These are phyloP conservation scores for Papiliotrema fonsecae DNA, from an alignment of 1,284 basidiomycete species.

Conservation along the genomic window DNA sequence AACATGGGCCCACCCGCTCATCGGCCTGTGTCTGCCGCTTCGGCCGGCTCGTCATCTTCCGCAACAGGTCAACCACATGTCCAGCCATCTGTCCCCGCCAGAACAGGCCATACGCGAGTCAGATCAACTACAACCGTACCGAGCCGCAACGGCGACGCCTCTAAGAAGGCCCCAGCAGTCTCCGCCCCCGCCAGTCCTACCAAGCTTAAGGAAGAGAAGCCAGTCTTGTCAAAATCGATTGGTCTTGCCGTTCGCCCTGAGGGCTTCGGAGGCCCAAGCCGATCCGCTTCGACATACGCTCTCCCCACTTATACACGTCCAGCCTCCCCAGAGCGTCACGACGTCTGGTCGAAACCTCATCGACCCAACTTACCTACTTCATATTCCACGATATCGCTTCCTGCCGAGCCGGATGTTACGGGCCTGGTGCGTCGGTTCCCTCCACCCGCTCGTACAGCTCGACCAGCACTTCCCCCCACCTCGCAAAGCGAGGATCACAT, in stretches of 20 bases:
- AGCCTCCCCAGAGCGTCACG: constrained; percentile 1
- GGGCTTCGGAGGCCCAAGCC: constrained; percentile 2
- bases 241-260: background rate
- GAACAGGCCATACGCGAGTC: background rate
- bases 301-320: constrained; percentile 6
- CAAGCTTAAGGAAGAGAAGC: background rate
- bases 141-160: background rate
- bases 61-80: background rate
- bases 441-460: constrained; percentile 7
- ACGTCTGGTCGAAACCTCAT: constrained; percentile 3
- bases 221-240: background rate
- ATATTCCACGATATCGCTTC: background rate
- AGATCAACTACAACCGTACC: constrained; percentile 8
- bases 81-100: background rate
- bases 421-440: constrained; percentile 9
- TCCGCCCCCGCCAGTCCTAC: constrained; percentile 1
- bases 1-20: background rate
- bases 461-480: constrained; percentile 1
- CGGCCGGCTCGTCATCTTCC: background rate
- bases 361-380: constrained; percentile 2
- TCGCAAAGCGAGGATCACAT: background rate
- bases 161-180: constrained; percentile 3
- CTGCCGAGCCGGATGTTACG: background rate
- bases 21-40: background rate
- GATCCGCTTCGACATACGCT: constrained; percentile 22